These are phyloP conservation scores for Backusella morwellensis DNA, from an alignment of 192 early-diverging fungal genomes.

Conservation along the genomic window DNA sequence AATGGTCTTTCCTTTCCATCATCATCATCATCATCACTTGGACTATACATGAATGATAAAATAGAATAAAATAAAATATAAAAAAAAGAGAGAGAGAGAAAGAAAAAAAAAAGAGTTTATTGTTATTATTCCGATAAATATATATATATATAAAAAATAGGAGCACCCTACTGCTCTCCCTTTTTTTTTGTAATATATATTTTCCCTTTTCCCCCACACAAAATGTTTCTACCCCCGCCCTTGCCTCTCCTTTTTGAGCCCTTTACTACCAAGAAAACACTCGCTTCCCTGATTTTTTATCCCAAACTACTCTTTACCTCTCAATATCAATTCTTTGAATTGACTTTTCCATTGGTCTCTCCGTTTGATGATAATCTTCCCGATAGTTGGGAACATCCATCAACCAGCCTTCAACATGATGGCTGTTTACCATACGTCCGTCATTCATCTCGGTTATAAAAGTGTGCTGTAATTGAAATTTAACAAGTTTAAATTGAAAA, in stretches of 20 bases:
- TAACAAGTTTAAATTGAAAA: neutral
- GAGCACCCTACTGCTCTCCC: neutral
- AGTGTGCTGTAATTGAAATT: neutral
- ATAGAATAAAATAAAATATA: neutral
- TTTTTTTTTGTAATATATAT: neutral
- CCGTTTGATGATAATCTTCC: neutral
- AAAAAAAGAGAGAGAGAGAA: neutral
- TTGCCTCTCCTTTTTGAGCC: neutral
- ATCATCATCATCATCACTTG: neutral
- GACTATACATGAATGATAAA: neutral
- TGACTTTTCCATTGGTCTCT: neutral
- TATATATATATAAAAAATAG: neutral
- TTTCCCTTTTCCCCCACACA: too few relatives aligned
- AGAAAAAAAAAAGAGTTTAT: too few relatives aligned
- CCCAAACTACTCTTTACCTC: neutral
- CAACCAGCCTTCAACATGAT: conserved; percentile 13
- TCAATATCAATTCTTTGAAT: neutral
- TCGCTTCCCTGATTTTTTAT: too few relatives aligned
- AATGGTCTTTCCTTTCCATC: neutral
- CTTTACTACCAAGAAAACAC: neutral
- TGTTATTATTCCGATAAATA: too few relatives aligned
- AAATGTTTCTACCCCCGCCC: neutral
- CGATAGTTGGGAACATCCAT: conserved; percentile 7
- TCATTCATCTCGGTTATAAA: neutral
- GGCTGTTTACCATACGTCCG: neutral